Evolutionary conservation across 495 filamentous ascomycete species (phyloP), one percentile per base, ranked within the genome.

Genomic region (Umbilicaria muhlenbergii): DNA sequence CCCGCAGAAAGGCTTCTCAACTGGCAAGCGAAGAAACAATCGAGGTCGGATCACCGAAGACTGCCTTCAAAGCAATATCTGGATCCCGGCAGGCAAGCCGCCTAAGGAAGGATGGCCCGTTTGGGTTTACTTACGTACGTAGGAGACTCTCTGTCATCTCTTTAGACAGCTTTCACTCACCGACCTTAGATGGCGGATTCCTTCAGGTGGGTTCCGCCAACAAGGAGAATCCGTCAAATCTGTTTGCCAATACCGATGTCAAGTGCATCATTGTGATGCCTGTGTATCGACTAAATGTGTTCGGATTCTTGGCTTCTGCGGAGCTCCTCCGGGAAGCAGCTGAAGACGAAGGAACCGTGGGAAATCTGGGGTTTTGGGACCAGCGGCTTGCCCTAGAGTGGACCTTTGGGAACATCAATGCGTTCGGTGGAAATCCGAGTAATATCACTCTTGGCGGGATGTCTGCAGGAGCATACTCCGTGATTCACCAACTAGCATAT

Each of bases 281-380:
- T 44, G 80, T 78, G 47, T 85, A 85, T 51, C 72, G 81, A 2
- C 58, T 84, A 15, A 76, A 75, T 11, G 64, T 79, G 0, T 66
- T 86, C 19, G 81, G 81, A 0, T 86, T 84, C 54, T 52, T 83
- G 17, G 67, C 76, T 19, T 28, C 24, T 28, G 75, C 73, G 1
- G 56, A 57, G 10, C 42, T 67, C 3, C 44, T 58, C 10, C 43
- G 48, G 2, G 67, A 68, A 49, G 21, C 76, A 17, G 65, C 67
- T 12, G 66, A 69, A 2, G 69, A 74, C 42, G 70, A 74, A 14
- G 72, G 73, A 0, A 31, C 70, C 12, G 24, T 28, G 5, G 63
- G 80, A 17, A 86, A 86, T 51, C 57, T 81, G 24, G 81, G 81
- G 5, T 65, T 86, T 49, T 75, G 73, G 61, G 81, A 86, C 53